phyloP scores from a whole-genome alignment of 768 basidiomycete genomes.

The Cantharellus anzutake region DNA sequence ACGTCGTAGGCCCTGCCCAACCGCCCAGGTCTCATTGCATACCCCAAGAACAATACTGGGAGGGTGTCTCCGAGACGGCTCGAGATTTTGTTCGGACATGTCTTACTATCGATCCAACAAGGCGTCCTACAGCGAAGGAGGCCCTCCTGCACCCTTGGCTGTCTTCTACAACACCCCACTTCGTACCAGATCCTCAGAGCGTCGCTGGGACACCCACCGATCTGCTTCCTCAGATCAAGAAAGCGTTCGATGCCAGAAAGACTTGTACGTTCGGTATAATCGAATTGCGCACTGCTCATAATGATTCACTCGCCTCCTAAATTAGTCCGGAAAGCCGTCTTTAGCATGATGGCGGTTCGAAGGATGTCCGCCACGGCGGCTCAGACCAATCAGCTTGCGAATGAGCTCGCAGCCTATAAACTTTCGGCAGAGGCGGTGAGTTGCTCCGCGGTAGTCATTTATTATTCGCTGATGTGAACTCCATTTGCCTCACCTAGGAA shows the following conservation, averaged over 20 bases:
- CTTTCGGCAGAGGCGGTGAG: not conserved
- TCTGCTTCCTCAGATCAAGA: constrained; percentile 77
- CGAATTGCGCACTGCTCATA: too few species aligned
- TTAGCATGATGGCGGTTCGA: constrained; percentile 70
- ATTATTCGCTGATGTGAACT: not conserved
- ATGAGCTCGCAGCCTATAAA: not conserved
- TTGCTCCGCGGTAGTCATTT: not conserved
- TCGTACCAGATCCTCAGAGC: constrained; percentile 40
- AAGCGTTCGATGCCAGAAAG: constrained; percentile 72
- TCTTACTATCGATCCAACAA: constrained; percentile 63
- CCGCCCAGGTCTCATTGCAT: constrained; percentile 12
- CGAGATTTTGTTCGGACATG: constrained; percentile 67
- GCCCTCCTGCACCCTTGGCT: constrained; percentile 70
- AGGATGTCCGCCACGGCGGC: constrained; percentile 30
- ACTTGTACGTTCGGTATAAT: constrained; percentile 37
- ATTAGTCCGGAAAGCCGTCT: constrained; percentile 73
- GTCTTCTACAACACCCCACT: constrained; percentile 45
- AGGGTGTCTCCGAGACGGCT: constrained; percentile 62
- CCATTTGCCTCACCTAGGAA: not conserved
- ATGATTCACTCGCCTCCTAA: not conserved
- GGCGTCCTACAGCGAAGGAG: constrained; percentile 62
- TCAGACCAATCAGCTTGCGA: not conserved
- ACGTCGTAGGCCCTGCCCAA: not conserved
- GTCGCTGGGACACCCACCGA: constrained; percentile 45
- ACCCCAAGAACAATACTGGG: constrained; percentile 53